phyloP scores from a whole-genome alignment of 2,329 filamentous ascomycete species.

The Pseudocercospora cruenta region DNA sequence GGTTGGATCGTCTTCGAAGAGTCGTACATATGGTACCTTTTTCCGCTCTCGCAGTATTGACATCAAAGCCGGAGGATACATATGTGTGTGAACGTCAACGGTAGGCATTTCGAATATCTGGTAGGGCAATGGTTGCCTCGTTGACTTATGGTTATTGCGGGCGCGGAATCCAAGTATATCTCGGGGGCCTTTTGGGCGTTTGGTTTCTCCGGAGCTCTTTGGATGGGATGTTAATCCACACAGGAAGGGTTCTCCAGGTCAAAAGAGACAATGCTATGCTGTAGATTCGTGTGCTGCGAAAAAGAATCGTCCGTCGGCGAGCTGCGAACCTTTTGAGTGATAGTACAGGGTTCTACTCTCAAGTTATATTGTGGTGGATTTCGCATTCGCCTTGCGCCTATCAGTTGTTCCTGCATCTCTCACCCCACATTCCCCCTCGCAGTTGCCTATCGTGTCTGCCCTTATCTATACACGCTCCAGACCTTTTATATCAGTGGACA shows the following conservation, averaged over 20 bases:
- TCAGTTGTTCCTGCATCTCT: constrained; percentile 1
- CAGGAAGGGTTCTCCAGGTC: too few relatives aligned
- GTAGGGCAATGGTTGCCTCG: neutral
- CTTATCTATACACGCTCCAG: constrained; percentile 17
- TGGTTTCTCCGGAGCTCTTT: neutral
- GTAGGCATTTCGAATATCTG: constrained; percentile 40
- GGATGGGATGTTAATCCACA: too few relatives aligned
- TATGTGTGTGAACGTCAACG: constrained; percentile 66
- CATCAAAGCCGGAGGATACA: constrained; percentile 60
- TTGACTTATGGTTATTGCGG: neutral
- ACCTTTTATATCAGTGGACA: constrained; percentile 11
- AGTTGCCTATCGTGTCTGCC: constrained; percentile 7
- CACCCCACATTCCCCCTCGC: constrained; percentile 3
- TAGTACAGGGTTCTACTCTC: neutral
- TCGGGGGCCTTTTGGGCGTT: neutral
- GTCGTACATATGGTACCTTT: constrained; percentile 71
- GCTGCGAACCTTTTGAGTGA: neutral
- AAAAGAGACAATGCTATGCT: neutral
- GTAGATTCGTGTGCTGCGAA: neutral
- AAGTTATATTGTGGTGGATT: neutral
- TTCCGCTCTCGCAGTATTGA: constrained; percentile 59
- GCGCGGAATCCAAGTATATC: neutral
- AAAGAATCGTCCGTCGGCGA: neutral
- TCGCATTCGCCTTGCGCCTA: neutral
- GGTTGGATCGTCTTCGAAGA: constrained; percentile 57